phyloP scores from a whole-genome alignment of 73 alveolate species.

The Paramecium sonneborni region DNA sequence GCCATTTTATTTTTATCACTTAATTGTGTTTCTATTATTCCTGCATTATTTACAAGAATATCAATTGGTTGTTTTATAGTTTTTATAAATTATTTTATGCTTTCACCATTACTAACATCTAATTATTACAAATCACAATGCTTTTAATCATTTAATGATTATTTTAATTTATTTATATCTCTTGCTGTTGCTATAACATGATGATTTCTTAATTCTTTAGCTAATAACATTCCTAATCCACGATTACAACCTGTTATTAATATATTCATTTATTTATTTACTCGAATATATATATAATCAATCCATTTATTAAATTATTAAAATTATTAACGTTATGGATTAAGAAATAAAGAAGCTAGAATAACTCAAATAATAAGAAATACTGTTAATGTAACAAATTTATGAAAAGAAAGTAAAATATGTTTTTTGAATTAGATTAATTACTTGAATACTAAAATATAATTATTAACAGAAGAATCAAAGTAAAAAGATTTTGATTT shows the following conservation, averaged over 20 bases:
- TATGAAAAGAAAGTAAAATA: not conserved
- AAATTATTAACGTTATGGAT: conserved; percentile 12
- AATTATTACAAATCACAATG: not conserved
- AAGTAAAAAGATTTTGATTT: not conserved
- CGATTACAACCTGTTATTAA: conserved; percentile 6
- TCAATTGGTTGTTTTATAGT: not conserved
- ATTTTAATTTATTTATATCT: not conserved
- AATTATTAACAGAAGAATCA: not conserved
- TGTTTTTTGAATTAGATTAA: not conserved
- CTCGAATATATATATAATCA: not conserved
- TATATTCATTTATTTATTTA: not conserved
- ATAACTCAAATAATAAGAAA: not conserved
- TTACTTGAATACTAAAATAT: not conserved
- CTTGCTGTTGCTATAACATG: conserved; percentile 18
- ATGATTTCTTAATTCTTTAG: not conserved
- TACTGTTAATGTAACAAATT: not conserved
- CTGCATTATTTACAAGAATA: too few relatives aligned
- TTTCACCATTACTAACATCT: not conserved
- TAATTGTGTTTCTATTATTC: not conserved
- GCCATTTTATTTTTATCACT: not conserved
- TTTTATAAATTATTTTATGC: not conserved
- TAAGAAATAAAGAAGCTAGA: conserved; percentile 13
- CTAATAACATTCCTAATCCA: not conserved
- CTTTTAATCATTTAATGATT: not conserved
- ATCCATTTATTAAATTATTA: not conserved